Evolutionary conservation across 2,329 filamentous ascomycete genomes (phyloP).

Genomic region (Calonectria naviculata): DNA sequence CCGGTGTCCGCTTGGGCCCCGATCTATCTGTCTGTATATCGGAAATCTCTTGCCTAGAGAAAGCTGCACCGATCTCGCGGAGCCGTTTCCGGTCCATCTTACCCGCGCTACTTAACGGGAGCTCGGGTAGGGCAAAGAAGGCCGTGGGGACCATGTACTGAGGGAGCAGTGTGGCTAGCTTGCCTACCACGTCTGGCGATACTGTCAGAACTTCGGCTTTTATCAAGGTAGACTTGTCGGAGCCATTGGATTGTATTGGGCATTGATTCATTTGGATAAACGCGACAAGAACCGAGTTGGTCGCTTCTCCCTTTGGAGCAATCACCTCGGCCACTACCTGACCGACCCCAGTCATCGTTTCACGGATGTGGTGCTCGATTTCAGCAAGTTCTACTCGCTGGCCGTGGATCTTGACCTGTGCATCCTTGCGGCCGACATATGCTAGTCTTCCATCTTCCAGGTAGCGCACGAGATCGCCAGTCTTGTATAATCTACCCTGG

Average conservation of each 20-base stretch:
- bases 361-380: background rate
- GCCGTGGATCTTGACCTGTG: background rate
- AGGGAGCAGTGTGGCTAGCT: slow-evolving; percentile 17
- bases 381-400: background rate
- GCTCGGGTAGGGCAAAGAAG: slow-evolving; percentile 19
- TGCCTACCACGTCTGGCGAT: background rate
- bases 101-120: slow-evolving; percentile 26
- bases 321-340: background rate
- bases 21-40: background rate
- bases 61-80: background rate
- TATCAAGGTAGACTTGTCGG: too few species aligned
- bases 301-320: background rate
- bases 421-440: slow-evolving; percentile 63
- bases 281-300: background rate
- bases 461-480: slow-evolving; percentile 59
- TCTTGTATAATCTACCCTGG: slow-evolving; percentile 51
- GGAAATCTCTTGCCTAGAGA: background rate
- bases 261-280: background rate
- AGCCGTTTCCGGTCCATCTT: slow-evolving; percentile 29
- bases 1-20: background rate
- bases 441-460: slow-evolving; percentile 51
- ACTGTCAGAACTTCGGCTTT: background rate
- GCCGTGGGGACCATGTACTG: slow-evolving; percentile 32
- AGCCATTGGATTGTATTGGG: background rate
- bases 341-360: background rate